Evolutionary conservation across 208 protist species (phyloP), one percentile per base, ranked within the genome.

Genomic region (Crithidia fasciculata): DNA sequence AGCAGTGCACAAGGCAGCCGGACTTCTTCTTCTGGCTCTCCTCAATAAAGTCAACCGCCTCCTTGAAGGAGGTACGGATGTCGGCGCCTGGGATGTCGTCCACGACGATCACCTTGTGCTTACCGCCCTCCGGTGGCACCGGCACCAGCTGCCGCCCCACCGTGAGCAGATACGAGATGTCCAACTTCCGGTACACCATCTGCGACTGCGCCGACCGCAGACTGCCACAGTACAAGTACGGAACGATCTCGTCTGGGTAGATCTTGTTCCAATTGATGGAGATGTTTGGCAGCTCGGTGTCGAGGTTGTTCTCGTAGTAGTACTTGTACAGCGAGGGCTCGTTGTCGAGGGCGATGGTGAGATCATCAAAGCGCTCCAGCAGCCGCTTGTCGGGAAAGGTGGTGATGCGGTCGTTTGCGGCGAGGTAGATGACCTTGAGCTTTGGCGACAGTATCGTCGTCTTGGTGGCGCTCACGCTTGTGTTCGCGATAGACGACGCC

Each of bases 251-350:
- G 64, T 97, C 93, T 0, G 93, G 93, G 70, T 95, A 97, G 56
- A 95, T 93, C 74, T 97, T 97, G 71, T 97, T 95, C 91, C 93
- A 97, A 52, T 88, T 87, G 36, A 97, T 82, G 7, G 79, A 90
- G 55, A 96, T 76, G 75, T 91, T 90, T 4, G 86, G 87, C 44
- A 93, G 72, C 63, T 87, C 74, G 39, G 65, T 83, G 19, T 92
- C 81, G 47, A 91, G 64, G 16, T 93, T 74, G 18, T 91, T 65
- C 4, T 72, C 43, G 18, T 82, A 62, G 76, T 94, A 94, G 58
- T 83, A 82, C 47, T 71, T 44, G 61, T 90, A 94, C n/a, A 97
- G 70, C 39, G 75, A 80, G 7, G 93, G 93, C 77, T 93, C 87
- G 80, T 97, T 97, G 77, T 97, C 91, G 41, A 97, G 70, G 15